Percentiles rank a stretch among this genome's conserved stretches.
phyloP scores from a whole-genome alignment of 2,329 filamentous ascomycete species.

The Apiospora marii region DNA sequence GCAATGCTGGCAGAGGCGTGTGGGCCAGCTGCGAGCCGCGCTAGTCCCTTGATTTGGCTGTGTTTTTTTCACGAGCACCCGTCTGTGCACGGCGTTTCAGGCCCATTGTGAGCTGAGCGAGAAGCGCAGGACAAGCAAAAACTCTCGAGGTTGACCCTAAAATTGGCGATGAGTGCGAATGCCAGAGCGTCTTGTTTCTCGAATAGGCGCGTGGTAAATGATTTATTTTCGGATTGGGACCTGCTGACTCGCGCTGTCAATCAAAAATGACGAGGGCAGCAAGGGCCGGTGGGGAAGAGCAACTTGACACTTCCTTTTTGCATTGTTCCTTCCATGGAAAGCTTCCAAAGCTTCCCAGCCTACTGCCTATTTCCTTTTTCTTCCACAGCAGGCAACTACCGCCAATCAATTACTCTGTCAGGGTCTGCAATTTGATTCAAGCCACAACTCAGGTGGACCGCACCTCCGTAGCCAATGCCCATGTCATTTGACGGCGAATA shows the following conservation, averaged over 20 bases:
- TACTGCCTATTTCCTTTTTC: neutral
- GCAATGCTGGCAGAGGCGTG: neutral
- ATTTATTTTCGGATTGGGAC: neutral
- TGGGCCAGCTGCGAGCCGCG: neutral
- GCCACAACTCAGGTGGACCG: neutral
- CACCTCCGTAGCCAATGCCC: neutral
- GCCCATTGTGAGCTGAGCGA: neutral
- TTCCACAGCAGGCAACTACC: neutral
- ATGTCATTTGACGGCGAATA: neutral
- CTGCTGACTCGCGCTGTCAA: neutral
- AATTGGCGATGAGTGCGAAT: neutral
- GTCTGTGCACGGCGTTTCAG: constrained; percentile 19
- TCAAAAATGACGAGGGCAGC: neutral
- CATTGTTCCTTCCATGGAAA: neutral
- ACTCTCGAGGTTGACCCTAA: neutral
- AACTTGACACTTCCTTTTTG: neutral
- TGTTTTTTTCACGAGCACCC: neutral
- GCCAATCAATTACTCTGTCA: neutral
- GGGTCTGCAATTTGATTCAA: neutral
- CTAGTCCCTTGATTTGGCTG: neutral
- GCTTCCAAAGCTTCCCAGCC: constrained; percentile 5
- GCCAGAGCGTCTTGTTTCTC: neutral
- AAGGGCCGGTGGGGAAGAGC: neutral
- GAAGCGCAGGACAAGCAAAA: neutral
- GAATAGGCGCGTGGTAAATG: neutral